phyloP scores from a whole-genome alignment of 768 basidiomycete genomes.

The Calocybe gangraenosa region DNA sequence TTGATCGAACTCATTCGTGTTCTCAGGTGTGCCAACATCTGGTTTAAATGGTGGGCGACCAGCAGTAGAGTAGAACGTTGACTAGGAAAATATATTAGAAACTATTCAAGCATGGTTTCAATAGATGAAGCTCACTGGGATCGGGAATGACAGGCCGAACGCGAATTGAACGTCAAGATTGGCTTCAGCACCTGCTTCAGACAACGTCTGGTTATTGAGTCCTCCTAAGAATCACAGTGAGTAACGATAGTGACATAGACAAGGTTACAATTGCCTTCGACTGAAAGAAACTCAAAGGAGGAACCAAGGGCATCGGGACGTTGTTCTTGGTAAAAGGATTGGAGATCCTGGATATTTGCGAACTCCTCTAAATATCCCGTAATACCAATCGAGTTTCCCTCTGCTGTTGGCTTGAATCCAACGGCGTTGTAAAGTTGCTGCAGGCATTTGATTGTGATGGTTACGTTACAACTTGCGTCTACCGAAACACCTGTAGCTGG shows the following conservation, averaged over 20 bases:
- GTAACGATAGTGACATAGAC: not conserved
- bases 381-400: constrained; percentile 47
- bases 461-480: constrained; percentile 43
- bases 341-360: constrained; percentile 47
- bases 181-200: constrained; percentile 56
- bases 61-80: constrained; percentile 58
- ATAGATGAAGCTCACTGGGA: constrained; percentile 28
- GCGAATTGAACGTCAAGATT: constrained; percentile 62
- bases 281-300: constrained; percentile 49
- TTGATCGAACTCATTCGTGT: constrained; percentile 32
- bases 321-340: constrained; percentile 43
- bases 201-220: constrained; percentile 47
- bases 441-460: constrained; percentile 49
- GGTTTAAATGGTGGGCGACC: constrained; percentile 57
- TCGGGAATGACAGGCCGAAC: constrained; percentile 57
- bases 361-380: constrained; percentile 51
- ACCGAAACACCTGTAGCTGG: constrained; percentile 32
- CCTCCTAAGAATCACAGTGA: constrained; percentile 41
- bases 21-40: constrained; percentile 31
- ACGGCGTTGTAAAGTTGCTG: constrained; percentile 51
- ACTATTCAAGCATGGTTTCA: not conserved
- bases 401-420: constrained; percentile 37
- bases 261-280: constrained; percentile 38
- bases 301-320: constrained; percentile 42
- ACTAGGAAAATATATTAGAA: constrained; percentile 20